Base-by-base conservation (phyloP, 176 grass and related monocot species). In the Carex cristatella region DNA sequence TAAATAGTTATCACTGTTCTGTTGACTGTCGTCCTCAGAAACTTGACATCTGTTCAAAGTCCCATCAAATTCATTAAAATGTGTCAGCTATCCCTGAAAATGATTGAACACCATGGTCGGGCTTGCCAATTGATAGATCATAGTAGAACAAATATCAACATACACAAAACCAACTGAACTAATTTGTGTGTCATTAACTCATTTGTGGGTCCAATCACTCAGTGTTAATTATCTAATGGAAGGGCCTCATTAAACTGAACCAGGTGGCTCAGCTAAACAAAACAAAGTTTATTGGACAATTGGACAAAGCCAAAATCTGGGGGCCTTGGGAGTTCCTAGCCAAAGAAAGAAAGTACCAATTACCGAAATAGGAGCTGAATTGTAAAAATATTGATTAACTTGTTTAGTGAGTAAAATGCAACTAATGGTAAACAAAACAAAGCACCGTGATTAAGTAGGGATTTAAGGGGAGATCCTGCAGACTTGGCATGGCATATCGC, bases 401-500 rank as follows among this genome's bases (percentile, higher is more conserved):
- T 16, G 60, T 60, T 28, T 4, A 49, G 27, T 3, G 44, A 69
- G 16, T 62, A 33, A 83, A 70, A 16, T n/a, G 0, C 33, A 19
- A 37, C 10, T 11, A 61, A 14, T 30, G 55, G 4, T 2, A 56
- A 58, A 46, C 27, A 35, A 72, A 42, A 60, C 30, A 53, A 32
- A 48, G 16, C 71, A 94, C 94, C 90, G 83, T 62, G 84, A 68
- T 51, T 61, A 59, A 87, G 87, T 33, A 94, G 85, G n/a, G 91
- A 91, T 2, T 89, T 89, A 0, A 98, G 86, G 23, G 95, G 88
- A 7, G 89, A 91, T 37, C 87, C 89, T 9, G 91, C 85, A 2
- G 89, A 85, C 85, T 98, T 98, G 79, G 87, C 79, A 66, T 63
- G 73, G 80, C 88, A 98, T 88, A 98, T 86, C 55, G 89, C 81